Evolutionary conservation across 306 rosid genomes (phyloP).

Genomic region (Quercus engelmannii): DNA sequence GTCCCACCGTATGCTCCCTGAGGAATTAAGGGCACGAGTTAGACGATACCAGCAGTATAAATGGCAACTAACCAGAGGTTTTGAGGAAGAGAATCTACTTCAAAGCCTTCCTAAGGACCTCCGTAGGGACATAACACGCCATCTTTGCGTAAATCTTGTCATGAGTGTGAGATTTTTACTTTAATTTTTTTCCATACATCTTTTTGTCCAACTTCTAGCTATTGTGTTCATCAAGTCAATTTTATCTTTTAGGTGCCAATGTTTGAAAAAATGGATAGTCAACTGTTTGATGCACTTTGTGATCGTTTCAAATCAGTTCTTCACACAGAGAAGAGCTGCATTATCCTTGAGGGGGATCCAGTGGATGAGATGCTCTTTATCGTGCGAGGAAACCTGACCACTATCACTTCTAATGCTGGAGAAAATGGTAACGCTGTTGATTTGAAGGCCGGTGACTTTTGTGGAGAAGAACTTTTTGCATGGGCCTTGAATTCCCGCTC

Average conservation of each 20-base stretch:
- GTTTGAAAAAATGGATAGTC: slow-evolving; percentile 61
- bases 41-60: slow-evolving; percentile 74
- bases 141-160: slow-evolving; percentile 72
- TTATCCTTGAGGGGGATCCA: slow-evolving; percentile 84
- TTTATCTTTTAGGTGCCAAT: slow-evolving; percentile 54
- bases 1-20: slow-evolving; percentile 84
- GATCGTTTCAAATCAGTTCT: slow-evolving; percentile 75
- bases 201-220: neutral
- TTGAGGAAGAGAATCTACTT: slow-evolving; percentile 66
- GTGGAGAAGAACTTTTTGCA: slow-evolving; percentile 93
- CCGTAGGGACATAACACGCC: slow-evolving; percentile 78
- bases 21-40: slow-evolving; percentile 53
- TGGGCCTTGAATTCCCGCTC: slow-evolving; percentile 79
- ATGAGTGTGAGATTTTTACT: slow-evolving; percentile 45
- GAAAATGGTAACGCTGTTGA: slow-evolving; percentile 50
- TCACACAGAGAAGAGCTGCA: slow-evolving; percentile 52
- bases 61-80: slow-evolving; percentile 92
- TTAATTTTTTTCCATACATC: neutral
- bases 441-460: slow-evolving; percentile 78
- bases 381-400: slow-evolving; percentile 61
- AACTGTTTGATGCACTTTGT: slow-evolving; percentile 69
- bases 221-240: neutral
- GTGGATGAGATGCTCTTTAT: slow-evolving; percentile 90
- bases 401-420: slow-evolving; percentile 66
- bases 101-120: slow-evolving; percentile 84